phyloP scores from a whole-genome alignment of 2,329 filamentous ascomycete species.

The Cytospora piceicola region DNA sequence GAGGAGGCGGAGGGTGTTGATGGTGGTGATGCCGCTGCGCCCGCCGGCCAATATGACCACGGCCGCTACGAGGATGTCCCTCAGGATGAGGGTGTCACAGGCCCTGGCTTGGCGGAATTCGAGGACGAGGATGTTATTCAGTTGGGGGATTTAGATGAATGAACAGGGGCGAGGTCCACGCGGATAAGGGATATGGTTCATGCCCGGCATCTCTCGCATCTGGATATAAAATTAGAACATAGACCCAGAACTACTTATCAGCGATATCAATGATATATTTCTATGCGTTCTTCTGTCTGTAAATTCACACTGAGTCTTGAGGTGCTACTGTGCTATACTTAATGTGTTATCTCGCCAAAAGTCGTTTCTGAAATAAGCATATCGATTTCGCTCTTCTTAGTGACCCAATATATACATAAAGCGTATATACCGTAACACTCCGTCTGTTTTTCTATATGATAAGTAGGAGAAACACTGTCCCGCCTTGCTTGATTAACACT shows the following conservation, averaged over 20 bases:
- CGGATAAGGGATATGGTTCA: neutral
- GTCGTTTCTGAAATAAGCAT: too few species aligned
- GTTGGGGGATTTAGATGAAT: slow-evolving; percentile 29
- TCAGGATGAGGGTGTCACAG: slow-evolving; percentile 30
- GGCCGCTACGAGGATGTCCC: slow-evolving; percentile 39
- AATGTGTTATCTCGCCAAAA: too few species aligned
- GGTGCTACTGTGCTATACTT: neutral
- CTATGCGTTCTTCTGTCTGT: neutral
- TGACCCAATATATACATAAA: too few species aligned
- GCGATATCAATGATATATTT: neutral
- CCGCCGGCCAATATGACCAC: slow-evolving; percentile 34
- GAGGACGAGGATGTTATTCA: slow-evolving; percentile 37
- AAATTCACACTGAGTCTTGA: too few species aligned
- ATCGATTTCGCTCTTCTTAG: too few species aligned
- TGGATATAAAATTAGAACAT: neutral
- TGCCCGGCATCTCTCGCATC: neutral
- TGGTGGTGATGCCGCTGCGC: slow-evolving; percentile 22
- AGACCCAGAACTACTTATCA: neutral
- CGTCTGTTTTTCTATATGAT: neutral
- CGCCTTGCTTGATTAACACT: neutral
- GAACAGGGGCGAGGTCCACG: neutral
- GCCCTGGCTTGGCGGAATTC: slow-evolving; percentile 25
- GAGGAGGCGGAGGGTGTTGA: slow-evolving; percentile 29
- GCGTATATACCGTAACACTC: too few species aligned
- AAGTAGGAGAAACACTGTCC: neutral